Evolutionary conservation across 2,329 filamentous ascomycete genomes (phyloP), one percentile per base, ranked within the genome.

Genomic region (Epichloe amarillans): DNA sequence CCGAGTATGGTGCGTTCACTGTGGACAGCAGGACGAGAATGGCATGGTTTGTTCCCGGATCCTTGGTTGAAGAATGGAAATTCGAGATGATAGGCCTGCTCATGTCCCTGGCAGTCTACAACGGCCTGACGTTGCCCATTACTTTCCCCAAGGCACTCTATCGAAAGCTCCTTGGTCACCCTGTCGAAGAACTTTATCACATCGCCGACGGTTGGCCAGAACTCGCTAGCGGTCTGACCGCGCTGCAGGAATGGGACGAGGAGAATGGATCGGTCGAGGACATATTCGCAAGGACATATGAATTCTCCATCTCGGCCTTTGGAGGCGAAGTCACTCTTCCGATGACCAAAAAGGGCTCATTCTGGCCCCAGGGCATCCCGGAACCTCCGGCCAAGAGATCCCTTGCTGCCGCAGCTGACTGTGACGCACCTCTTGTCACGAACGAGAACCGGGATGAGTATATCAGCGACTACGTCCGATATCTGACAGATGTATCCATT

Each of bases 71-170:
- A 2, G 72, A 86, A 6, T 93, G 91, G 79, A 93, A 93, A 62
- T 97, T 86, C 60, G 88, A 97, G 65, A 76, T 97, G 19, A 73
- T 96, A 35, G 93, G 93, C 1, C 68, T 96, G 11, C 70, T 97
- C n/a, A 75, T 96, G 55, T 94, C 87, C 1, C 74, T 98, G 17
- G 93, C 93, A 5, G 71, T 97, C 4, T 96, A 93, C 69, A 98
- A 98, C 57, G 91, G 91, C 1, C 73, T 97, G 23, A 95, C 90
- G 0, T 72, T 98, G 1, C 93, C 93, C 0, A 77, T 97, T 41
- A 95, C 85, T 1, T 93, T 98, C 54, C 93, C 93, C 0, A 77
- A 80, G 52, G 86, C 83, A 0, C 76, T 98, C 3, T 98, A 98
- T 67, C 77, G 81, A 49, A 87, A 87, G 58, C 74, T 97, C 0